phyloP scores from a whole-genome alignment of 371 early-diverging fungal species.

The Choanephora cucurbitarum region DNA sequence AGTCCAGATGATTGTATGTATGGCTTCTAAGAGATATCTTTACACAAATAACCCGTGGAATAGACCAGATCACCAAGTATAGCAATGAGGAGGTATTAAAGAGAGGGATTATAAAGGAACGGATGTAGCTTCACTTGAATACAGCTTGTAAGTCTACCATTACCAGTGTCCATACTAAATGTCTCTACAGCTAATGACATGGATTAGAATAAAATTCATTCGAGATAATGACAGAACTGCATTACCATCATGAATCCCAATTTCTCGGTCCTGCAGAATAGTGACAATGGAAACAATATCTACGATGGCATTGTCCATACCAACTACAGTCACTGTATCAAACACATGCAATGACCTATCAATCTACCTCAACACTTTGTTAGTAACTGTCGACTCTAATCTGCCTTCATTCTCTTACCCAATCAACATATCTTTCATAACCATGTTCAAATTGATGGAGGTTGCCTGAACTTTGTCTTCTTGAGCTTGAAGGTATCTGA shows the following conservation, averaged over 20 bases:
- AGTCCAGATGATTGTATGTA: no score
- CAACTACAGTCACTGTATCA: conserved; percentile 40
- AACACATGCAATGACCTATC: conserved; percentile 30
- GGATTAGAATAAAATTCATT: not conserved
- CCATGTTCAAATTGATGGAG: conserved; percentile 32
- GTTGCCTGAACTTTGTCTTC: not conserved
- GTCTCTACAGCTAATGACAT: conserved; percentile 35
- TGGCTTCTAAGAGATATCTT: no score
- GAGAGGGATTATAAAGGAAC: not conserved
- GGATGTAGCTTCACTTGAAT: conserved; percentile 42
- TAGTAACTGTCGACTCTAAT: no score
- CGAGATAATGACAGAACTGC: no score
- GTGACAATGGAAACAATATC: conserved; percentile 43
- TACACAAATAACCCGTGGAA: no score
- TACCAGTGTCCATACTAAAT: conserved; percentile 31
- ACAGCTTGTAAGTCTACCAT: conserved; percentile 30
- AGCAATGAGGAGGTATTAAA: no score
- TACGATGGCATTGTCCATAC: conserved; percentile 44
- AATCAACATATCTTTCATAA: conserved; percentile 45
- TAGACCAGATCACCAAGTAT: no score
- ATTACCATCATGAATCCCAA: conserved; percentile 46
- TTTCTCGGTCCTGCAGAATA: conserved; percentile 38
- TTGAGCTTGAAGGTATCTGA: not conserved
- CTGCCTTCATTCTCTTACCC: conserved; percentile 24
- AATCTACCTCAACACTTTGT: conserved; percentile 29